Evolutionary conservation across 2,329 filamentous ascomycete genomes (phyloP), one percentile per base, ranked within the genome.

Genomic region (Botrytis elliptica): DNA sequence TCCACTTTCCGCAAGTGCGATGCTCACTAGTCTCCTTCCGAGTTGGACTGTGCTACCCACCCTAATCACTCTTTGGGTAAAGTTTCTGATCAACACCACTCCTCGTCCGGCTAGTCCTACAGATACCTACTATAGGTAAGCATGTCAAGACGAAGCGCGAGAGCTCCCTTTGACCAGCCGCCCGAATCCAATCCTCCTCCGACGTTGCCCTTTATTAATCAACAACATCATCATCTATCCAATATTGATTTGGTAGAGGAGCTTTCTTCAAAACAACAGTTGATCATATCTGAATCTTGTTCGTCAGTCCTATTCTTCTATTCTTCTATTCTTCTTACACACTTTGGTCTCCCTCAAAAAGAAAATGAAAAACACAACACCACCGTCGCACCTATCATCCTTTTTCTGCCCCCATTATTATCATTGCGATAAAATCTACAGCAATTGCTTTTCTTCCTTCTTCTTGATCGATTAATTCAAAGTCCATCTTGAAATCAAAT

Each of bases 281-380:
- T 59, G 52, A 52, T 69, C 74, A 71, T 63, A 70, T 46, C 68
- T 71, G 44, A 77, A 80, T 78, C 77, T 78, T 80, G 80, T 81
- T 81, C 79, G 80, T 81, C 77, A 70, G 78, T 78, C 75, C 79
- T 76, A 69, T 76, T 64, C 71, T 77, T 77, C 42, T 76, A 69
- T 76, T 64, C 71, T 77, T 77, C 42, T 72, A 36, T 59, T 59
- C 57, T 65, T 57, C 46, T 55, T 70, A 57, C 36, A 78, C 74
- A 78, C 74, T 70, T 70, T 74, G 18, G 52, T 57, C 69, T 74
- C 79, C 79, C 79, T 76, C 40, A n/a, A 42, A 62, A 55, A 36
- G 33, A 52, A 57, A 69, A 22, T 18, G n/a, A 57, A 16, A 57
- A 57, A 29, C n/a, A 57, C 52, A 16, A 29, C 52, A 29, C 29